Base-by-base conservation (phyloP, 2,329 filamentous ascomycete species). In the Stemphylium beticola region DNA sequence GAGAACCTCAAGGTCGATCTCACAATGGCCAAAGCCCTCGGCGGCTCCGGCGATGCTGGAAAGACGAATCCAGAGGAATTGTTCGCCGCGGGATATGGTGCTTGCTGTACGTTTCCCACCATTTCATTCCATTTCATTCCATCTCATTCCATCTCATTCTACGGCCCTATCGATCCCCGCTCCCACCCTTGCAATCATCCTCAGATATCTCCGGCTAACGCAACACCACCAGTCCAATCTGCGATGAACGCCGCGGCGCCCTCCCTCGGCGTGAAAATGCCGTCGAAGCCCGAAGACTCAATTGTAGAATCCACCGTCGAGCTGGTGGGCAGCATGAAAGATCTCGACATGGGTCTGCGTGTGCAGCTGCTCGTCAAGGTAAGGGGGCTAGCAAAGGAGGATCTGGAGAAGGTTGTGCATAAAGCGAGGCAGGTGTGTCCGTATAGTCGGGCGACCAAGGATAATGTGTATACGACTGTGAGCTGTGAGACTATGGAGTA, bases 11-110 rank as follows among this genome's bases (percentile, higher is more conserved):
- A 69, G 17, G 57, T 76, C 10, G 75, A 78, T 29, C 72, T 79
- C 1, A 74, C 74, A 15, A 79, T 79, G 78, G 73, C 77, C 50
- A 79, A 78, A 60, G 73, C 71, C 1, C 72, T 80, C 11, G 77
- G 77, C 36, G 78, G 78, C 69, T 36, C 81, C 77, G 68, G 74
- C 63, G 64, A 66, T 18, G 39, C 45, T 1, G 60, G 76, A 52
- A 80, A 79, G 79, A 79, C 79, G 6, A 76, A 67, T 20, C 65
- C 65, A 0, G 79, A 81, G 65, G 79, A 81, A 57, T 74, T 81
- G 2, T 81, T 81, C 55, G 78, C 79, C 1, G 78, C 78, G 0
- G 78, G 78, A 18, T 81, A 80, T 55, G 79, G 78, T 22, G 77
- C 79, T 8, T 81, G 78, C 58, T 80, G 46, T 49, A 29, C 6